Evolutionary conservation across 352 stramenopile species (phyloP).

Genomic region (Phytophthora cactorum): DNA sequence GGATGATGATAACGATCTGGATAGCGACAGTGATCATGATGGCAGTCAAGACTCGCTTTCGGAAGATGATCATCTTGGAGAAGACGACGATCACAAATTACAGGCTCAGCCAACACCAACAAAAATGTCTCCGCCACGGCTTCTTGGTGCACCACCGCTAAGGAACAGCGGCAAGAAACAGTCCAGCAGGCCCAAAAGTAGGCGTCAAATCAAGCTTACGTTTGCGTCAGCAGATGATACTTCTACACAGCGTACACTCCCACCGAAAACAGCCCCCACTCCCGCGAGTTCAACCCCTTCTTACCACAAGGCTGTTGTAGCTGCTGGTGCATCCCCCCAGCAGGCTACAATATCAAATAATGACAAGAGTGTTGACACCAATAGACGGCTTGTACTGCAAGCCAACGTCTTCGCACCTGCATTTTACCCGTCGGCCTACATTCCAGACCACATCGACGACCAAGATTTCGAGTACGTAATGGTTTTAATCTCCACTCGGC

Average conservation of each 20-base stretch:
- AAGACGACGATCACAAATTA: slow-evolving; percentile 9
- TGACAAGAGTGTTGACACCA: slow-evolving; percentile 4
- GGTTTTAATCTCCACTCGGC: slow-evolving; percentile 54
- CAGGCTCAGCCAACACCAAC: slow-evolving; percentile 16
- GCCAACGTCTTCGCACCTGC: slow-evolving; percentile 43
- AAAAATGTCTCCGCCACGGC: slow-evolving; percentile 29
- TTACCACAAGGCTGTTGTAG: background rate
- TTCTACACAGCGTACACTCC: background rate
- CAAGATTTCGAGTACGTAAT: slow-evolving; percentile 67
- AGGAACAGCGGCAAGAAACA: slow-evolving; percentile 13
- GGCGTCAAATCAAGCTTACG: slow-evolving; percentile 44
- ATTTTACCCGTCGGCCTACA: slow-evolving; percentile 32
- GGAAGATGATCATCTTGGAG: slow-evolving; percentile 17
- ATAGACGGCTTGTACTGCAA: slow-evolving; percentile 30
- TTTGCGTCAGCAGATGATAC: slow-evolving; percentile 25
- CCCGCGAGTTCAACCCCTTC: background rate
- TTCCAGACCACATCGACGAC: slow-evolving; percentile 22
- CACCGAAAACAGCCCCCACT: background rate
- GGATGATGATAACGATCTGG: slow-evolving; percentile 41
- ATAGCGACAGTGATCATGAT: slow-evolving; percentile 48
- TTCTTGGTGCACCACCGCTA: slow-evolving; percentile 17
- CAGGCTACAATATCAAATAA: slow-evolving; percentile 5
- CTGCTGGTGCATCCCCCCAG: background rate
- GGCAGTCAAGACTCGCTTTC: slow-evolving; percentile 34
- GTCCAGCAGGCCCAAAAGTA: slow-evolving; percentile 33